Percentiles rank a stretch among this genome's conserved stretches.
phyloP scores from a whole-genome alignment of 345 rosid genomes.

The Psidium friedrichsthalianum region DNA sequence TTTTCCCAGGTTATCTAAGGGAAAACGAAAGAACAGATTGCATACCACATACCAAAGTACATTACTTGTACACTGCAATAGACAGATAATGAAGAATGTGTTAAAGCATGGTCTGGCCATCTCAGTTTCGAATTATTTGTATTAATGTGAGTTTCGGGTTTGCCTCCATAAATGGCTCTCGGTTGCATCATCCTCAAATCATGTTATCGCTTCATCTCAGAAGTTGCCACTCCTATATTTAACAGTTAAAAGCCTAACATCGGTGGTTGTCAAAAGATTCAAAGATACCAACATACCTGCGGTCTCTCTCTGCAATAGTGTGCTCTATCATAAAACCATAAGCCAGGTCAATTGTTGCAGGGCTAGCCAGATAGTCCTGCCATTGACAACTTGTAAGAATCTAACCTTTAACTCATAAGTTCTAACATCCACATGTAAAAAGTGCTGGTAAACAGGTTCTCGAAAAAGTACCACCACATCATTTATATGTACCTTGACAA shows the following conservation, averaged over 20 bases:
- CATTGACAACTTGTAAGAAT: conserved; percentile 5
- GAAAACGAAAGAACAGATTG: neutral
- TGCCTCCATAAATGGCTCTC: neutral
- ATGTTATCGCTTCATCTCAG: neutral
- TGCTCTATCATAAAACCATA: conserved; percentile 81
- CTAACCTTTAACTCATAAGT: neutral
- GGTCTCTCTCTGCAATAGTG: conserved; percentile 92
- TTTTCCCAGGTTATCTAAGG: neutral
- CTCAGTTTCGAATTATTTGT: neutral
- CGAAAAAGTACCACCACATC: neutral
- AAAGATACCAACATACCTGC: conserved; percentile 50
- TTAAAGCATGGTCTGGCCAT: neutral
- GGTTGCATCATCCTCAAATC: neutral
- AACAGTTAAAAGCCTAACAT: neutral
- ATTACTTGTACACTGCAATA: neutral
- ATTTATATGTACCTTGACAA: neutral
- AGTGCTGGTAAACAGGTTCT: neutral
- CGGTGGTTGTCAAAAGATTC: neutral
- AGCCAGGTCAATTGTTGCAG: conserved; percentile 76
- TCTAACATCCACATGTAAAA: neutral
- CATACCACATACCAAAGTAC: neutral
- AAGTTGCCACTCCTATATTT: neutral
- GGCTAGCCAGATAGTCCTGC: conserved; percentile 84
- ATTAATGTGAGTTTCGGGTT: neutral
- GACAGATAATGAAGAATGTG: neutral